Conservation (phyloP, 2,329 filamentous ascomycete species). For the Microcyclospora tardicrescens region DNA sequence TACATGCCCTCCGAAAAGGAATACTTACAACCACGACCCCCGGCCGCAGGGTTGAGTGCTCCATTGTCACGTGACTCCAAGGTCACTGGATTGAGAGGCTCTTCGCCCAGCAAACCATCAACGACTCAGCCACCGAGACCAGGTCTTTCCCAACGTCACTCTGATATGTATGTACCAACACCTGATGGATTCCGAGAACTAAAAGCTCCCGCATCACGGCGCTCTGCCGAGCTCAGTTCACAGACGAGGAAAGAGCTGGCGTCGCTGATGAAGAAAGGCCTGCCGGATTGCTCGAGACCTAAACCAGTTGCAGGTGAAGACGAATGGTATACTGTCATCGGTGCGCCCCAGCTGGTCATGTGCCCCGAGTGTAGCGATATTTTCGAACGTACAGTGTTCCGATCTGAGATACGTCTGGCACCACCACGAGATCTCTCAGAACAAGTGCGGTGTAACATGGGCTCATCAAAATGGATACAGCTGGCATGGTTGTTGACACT, state of each 20-base stretch:
- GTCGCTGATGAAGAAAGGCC: conserved; percentile 24
- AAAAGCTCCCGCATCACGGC: too few species aligned
- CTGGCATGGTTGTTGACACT: conserved; percentile 72
- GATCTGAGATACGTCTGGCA: conserved; percentile 51
- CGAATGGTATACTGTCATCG: conserved; percentile 71
- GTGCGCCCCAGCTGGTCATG: conserved; percentile 60
- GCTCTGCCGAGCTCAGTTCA: conserved; percentile 1
- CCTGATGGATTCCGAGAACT: too few species aligned
- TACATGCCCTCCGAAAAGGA: conserved; percentile 34
- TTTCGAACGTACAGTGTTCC: conserved; percentile 56
- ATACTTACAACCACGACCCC: conserved; percentile 14
- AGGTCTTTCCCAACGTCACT: neutral
- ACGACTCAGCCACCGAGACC: conserved; percentile 1
- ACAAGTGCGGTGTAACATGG: conserved; percentile 64
- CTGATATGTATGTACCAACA: too few species aligned
- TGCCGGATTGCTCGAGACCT: conserved; percentile 59
- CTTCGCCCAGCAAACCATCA: conserved; percentile 2
- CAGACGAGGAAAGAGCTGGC: conserved; percentile 33
- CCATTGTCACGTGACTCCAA: conserved; percentile 5
- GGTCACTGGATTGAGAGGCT: neutral
- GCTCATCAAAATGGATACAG: conserved; percentile 60
- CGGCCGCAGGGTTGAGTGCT: conserved; percentile 6
- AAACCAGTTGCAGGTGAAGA: conserved; percentile 48
- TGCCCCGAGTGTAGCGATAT: conserved; percentile 71
- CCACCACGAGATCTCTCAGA: conserved; percentile 44